Base-by-base conservation (phyloP, 1,139 yeast genomes). In the Debaryomycetaceae sp. region DNA sequence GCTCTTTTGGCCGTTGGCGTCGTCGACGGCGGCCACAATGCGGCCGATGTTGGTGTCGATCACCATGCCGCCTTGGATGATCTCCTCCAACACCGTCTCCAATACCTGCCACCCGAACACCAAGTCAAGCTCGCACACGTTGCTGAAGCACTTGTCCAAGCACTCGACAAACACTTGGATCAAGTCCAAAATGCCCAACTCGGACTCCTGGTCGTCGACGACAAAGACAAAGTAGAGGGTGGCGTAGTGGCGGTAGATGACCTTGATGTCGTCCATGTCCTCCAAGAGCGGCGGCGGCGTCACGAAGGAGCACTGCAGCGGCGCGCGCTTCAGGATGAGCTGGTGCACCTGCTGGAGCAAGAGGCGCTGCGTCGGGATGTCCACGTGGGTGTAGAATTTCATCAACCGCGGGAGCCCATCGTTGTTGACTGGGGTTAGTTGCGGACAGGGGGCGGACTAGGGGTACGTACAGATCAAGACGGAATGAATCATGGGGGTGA, bases 1-100 rank as follows among this genome's bases (percentile, higher is more conserved):
- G 14, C 29, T 45, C 39, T 67, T 69, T 42, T 72, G 77, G 33
- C 70, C 61, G 46, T 74, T 75, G 26, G 79, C 78, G 24, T 69
- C 76, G 48, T 75, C 81, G 8, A 81, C 82, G 0, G 93, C 88
- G n/a, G 67, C 67, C n/a, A 89, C 96, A 23, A 91, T 88, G 40
- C 84, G 75, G 24, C 64, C 56, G 17, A 88, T 85, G 46, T 82
- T 86, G 1, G 98, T 89, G 53, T 91, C 98, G 23, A 93, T 85
- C n/a, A 91, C 98, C 94, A 93, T 82, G 0, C 99, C 99, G 18
- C 97, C 98, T 52, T 91, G 98, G 1, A 91, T 83, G 25, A 91
- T 83, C 48, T 93, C 97, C 49, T 83, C 91, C 34, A 91, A 59
- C 4, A 91, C 96, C 2, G 95, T 83, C 50, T 91, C 95, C 26